Evolutionary conservation across 2,329 filamentous ascomycete species (phyloP), one percentile per base, ranked within the genome.

Genomic region (Cercospora sesami): DNA sequence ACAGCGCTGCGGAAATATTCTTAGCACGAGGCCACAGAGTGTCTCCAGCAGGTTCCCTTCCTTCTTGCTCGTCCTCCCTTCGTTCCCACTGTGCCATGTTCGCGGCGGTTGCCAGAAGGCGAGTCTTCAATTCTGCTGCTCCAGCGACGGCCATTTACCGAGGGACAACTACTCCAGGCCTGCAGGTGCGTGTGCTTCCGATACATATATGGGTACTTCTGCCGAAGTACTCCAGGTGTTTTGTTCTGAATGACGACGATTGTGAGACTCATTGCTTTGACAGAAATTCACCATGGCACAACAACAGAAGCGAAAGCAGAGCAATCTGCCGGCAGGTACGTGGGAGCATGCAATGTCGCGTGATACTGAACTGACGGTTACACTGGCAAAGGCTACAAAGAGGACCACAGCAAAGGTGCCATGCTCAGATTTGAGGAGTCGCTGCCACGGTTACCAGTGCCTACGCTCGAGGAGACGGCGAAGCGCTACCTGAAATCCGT

Each of bases 371-470:
- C 63, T 66, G 66, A 64, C 60, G 16, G 26, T 26, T 16, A 5
- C 10, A 48, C n/a, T 23, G 60, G 16, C 5, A 48, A 75, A 92
- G 91, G 90, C 75, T 94, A 95, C 82, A 87, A 85, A 76, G 92
- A 95, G 82, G 91, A 95, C 80, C 85, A 86, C 75, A 89, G 88
- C 75, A 94, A 93, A 79, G 91, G 91, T 64, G 84, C 88, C 58
- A 95, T 92, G 91, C 85, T 95, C 74, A 88, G 92, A 74, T 96
- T 91, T 80, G 91, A 96, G 79, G 91, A 94, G 42, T 94, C 91
- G n/a, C 86, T 96, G 33, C 92, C 92, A 55, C 86, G 85, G 42
- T 85, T 96, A 30, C 92, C 92, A 14, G 91, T 95, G 4, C 92
- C 92, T 10, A 90, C 90, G 1, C 90, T 96, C 73, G 89, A 94